Base-by-base conservation (phyloP, 495 filamentous ascomycete species). In the Podospora didyma region DNA sequence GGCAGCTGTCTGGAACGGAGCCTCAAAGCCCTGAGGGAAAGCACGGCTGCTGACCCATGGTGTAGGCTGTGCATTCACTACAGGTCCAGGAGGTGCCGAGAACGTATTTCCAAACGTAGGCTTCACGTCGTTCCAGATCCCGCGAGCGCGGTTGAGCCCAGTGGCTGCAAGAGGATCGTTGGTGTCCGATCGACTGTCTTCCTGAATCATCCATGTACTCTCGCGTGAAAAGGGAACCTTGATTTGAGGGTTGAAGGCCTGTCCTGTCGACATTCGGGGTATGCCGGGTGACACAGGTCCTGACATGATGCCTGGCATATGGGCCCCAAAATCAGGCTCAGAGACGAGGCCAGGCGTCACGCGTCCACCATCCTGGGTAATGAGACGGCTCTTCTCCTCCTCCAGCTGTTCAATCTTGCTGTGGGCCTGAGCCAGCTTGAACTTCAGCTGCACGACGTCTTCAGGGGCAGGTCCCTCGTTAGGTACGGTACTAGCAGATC, bases 331-430 rank as follows among this genome's bases (percentile, higher is more conserved):
- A n/a, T n/a, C n/a, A n/a, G n/a, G n/a, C n/a, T n/a, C n/a, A n/a
- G n/a, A n/a, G n/a, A 49, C 21, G n/a, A 64, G 42, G 6, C 46
- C 58, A 12, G 64, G 62, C 10, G 65, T 66, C 1, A 42, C 58
- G 42, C 64, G 60, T 26, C 45, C 72, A 55, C 42, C 59, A 39
- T 66, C 63, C 45, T 62, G 62, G 46, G 84, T 85, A 64, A 84
- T 54, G 23, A 61, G 83, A 44, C 90, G 89, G 10, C 79, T 87
- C 56, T 93, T 88, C 69, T 97, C 90, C 55, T 92, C 83, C 58
- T 90, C 89, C 70, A 96, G 87, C 17, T 84, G 79, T 53, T 84
- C 86, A 68, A 98, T 92, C 59, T 85, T 87, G 62, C 81, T 84
- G 60, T 89, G 87, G 21, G 92, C 90, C 59, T 81, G 84, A 53